Evolutionary conservation across 75 land plant species (phyloP).

Genomic region (Isoetes taiwanensis): DNA sequence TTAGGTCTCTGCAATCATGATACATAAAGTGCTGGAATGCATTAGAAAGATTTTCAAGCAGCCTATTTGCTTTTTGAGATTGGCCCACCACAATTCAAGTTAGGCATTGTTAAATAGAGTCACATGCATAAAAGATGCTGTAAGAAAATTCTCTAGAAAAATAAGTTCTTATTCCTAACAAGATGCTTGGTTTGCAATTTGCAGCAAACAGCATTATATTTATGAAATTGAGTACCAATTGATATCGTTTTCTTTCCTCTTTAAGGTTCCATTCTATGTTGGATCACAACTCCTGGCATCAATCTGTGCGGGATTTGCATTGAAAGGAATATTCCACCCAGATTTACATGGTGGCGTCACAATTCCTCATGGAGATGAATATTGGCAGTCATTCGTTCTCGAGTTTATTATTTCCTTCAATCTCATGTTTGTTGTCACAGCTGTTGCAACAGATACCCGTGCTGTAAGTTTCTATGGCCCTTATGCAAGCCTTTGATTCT

Average conservation of each 20-base stretch:
- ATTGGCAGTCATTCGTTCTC: constrained; percentile 49
- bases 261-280: constrained; percentile 75
- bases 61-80: neutral
- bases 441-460: constrained; percentile 78
- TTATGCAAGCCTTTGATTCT: no score
- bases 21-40: no score
- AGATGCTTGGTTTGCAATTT: neutral
- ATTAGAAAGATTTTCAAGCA: no score
- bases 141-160: neutral
- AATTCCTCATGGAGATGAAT: constrained; percentile 35
- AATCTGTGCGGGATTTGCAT: constrained; percentile 51
- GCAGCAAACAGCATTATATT: neutral
- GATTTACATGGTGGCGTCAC: constrained; percentile 65
- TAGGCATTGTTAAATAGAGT: neutral
- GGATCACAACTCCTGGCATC: constrained; percentile 67
- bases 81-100: neutral
- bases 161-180: neutral
- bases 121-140: constrained; percentile 14
- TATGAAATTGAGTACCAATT: neutral
- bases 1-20: no score
- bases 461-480: constrained; percentile 37
- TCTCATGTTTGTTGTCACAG: constrained; percentile 91
- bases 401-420: constrained; percentile 80
- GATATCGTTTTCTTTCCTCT: neutral
- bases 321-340: constrained; percentile 49